These are phyloP conservation scores for Ulmus americana DNA, from an alignment of 331 rosid species.

Conservation along the genomic window DNA sequence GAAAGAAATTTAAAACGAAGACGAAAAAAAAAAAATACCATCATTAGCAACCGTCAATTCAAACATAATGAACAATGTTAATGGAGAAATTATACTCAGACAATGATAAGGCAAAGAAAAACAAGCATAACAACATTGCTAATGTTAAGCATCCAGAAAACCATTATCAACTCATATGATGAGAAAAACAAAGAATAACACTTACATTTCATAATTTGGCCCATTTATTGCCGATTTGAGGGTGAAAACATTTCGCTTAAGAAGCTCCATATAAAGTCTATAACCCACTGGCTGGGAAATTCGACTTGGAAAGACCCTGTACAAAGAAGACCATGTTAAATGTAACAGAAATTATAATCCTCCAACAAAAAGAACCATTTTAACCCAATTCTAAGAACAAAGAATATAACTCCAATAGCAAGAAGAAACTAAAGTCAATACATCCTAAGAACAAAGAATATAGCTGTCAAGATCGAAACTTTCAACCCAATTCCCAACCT, in stretches of 20 bases:
- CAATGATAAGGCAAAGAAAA: background rate
- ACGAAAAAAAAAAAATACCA: background rate
- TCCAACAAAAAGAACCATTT: background rate
- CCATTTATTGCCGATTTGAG: slow-evolving; percentile 63
- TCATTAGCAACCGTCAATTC: background rate
- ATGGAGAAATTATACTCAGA: background rate
- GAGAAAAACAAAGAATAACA: background rate
- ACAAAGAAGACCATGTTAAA: slow-evolving; percentile 13
- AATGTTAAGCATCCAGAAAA: background rate
- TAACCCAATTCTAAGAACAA: background rate
- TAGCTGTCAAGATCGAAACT: background rate
- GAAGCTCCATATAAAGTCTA: slow-evolving; percentile 78
- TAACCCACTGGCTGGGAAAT: slow-evolving; percentile 72
- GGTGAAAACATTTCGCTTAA: slow-evolving; percentile 63
- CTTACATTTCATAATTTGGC: slow-evolving; percentile 63
- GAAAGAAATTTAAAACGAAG: slow-evolving; percentile 21
- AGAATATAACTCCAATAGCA: background rate
- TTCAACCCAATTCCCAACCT: slow-evolving; percentile 12
- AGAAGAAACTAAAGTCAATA: background rate
- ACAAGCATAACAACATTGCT: slow-evolving; percentile 3
- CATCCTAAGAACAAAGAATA: background rate
- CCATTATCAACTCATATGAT: background rate
- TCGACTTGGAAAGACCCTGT: slow-evolving; percentile 85
- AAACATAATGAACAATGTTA: background rate
- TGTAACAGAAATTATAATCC: background rate